phyloP scores from a whole-genome alignment of 768 basidiomycete species.

The Multifurca ochricompacta region DNA sequence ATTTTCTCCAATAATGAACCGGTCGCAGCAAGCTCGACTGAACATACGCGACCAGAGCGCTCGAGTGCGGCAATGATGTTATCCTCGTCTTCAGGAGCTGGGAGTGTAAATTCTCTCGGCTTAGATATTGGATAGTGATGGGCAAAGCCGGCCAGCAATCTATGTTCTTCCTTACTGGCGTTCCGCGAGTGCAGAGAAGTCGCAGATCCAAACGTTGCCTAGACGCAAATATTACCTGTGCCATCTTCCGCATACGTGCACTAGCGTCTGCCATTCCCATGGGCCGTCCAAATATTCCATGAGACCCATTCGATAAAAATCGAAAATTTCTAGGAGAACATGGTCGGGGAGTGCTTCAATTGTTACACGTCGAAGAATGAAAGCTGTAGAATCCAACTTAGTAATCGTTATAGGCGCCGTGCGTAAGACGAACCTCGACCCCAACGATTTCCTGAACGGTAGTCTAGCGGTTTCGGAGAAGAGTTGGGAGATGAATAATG shows the following conservation, averaged over 20 bases:
- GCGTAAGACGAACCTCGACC: too few relatives aligned
- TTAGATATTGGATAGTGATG: not conserved
- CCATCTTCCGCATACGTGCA: not conserved
- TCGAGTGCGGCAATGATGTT: not conserved
- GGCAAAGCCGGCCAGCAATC: not conserved
- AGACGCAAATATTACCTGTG: not conserved
- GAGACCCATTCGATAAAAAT: not conserved
- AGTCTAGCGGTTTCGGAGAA: too few relatives aligned
- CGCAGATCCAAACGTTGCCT: not conserved
- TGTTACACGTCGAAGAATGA: too few relatives aligned
- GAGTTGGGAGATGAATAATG: too few relatives aligned
- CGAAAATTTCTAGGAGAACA: not conserved
- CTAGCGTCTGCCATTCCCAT: not conserved
- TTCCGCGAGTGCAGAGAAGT: not conserved
- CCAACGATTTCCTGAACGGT: too few relatives aligned
- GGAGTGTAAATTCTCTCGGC: too few relatives aligned
- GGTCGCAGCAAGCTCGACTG: not conserved
- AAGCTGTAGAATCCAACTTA: too few relatives aligned
- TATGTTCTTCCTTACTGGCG: not conserved
- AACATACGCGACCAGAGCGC: not conserved
- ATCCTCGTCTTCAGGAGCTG: not conserved
- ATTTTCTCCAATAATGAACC: not conserved
- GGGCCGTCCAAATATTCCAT: not conserved
- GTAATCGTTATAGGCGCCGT: too few relatives aligned
- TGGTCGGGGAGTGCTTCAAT: constrained; percentile 18